phyloP scores from a whole-genome alignment of 2,329 filamentous ascomycete species.

The Macroventuria anomochaeta region DNA sequence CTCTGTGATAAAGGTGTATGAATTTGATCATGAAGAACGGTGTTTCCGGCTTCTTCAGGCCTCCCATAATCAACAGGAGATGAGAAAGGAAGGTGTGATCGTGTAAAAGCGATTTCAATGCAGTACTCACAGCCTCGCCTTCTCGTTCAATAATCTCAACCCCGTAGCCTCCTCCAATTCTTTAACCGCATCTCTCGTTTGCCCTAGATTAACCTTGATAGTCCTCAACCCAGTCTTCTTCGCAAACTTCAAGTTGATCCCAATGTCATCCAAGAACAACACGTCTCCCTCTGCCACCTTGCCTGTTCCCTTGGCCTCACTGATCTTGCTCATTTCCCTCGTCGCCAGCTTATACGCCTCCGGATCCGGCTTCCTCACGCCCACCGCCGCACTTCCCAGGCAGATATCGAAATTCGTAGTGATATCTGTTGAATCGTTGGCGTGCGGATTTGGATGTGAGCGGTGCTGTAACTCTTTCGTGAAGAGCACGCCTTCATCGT shows the following conservation, averaged over 20 bases:
- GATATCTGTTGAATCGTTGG: conserved; percentile 57
- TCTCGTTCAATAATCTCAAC: conserved; percentile 63
- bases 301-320: conserved; percentile 59
- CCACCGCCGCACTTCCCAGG: conserved; percentile 83
- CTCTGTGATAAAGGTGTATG: too few species aligned
- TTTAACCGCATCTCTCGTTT: conserved; percentile 78
- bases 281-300: conserved; percentile 70
- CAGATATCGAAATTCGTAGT: conserved; percentile 82
- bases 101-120: not conserved
- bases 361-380: conserved; percentile 85
- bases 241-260: conserved; percentile 85
- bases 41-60: not conserved
- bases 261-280: conserved; percentile 92
- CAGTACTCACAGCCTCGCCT: conserved; percentile 32
- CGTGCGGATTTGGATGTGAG: conserved; percentile 29
- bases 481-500: conserved; percentile 59
- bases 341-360: conserved; percentile 80
- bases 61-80: not conserved
- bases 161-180: conserved; percentile 80
- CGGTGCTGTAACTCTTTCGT: conserved; percentile 44
- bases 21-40: not conserved
- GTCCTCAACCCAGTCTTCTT: conserved; percentile 77
- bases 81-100: not conserved
- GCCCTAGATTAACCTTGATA: conserved; percentile 82
- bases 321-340: conserved; percentile 67